Percentiles rank a stretch among this genome's conserved stretches.
Conservation (phyloP, 345 rosid species). For the Brassica carinata region DNA sequence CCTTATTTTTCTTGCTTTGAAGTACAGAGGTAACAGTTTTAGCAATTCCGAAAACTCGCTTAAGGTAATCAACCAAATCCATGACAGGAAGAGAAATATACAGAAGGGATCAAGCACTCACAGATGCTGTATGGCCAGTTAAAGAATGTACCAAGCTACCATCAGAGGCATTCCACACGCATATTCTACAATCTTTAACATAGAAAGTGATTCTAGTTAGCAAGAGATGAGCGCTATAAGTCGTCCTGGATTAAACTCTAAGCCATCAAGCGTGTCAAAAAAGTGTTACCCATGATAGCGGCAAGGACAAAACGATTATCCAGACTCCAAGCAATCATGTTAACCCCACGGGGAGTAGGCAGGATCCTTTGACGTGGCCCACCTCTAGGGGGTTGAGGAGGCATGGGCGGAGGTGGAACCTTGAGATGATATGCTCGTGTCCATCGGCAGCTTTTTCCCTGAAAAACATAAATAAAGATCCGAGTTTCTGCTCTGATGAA, state of each 20-base stretch:
- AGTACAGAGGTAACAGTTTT: constrained; percentile 2
- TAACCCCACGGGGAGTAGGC: constrained; percentile 99
- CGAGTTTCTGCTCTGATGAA: constrained; percentile 9
- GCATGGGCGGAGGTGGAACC: constrained; percentile 99
- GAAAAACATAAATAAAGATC: constrained; percentile 25
- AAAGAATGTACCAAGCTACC: constrained; percentile 94
- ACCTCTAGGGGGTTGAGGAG: constrained; percentile 91
- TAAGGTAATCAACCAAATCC: constrained; percentile 22
- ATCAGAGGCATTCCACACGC: constrained; percentile 99
- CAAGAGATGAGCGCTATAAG: constrained; percentile 13
- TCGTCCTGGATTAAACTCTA: background rate
- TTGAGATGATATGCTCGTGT: constrained; percentile 84
- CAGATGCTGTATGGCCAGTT: constrained; percentile 95
- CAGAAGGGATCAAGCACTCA: constrained; percentile 50
- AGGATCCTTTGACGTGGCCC: constrained; percentile 98
- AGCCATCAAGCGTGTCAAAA: constrained; percentile 24
- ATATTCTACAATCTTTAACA: constrained; percentile 92
- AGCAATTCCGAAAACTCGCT: constrained; percentile 5
- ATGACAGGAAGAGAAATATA: constrained; percentile 28
- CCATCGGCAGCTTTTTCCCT: constrained; percentile 95
- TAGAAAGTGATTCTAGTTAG: constrained; percentile 25
- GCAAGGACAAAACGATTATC: constrained; percentile 99
- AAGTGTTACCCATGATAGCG: constrained; percentile 88
- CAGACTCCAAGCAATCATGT: constrained; percentile 96
- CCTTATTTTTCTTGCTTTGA: background rate